These are phyloP conservation scores for Sporisorium graminicola DNA, from an alignment of 1,284 basidiomycete species.

Conservation along the genomic window DNA sequence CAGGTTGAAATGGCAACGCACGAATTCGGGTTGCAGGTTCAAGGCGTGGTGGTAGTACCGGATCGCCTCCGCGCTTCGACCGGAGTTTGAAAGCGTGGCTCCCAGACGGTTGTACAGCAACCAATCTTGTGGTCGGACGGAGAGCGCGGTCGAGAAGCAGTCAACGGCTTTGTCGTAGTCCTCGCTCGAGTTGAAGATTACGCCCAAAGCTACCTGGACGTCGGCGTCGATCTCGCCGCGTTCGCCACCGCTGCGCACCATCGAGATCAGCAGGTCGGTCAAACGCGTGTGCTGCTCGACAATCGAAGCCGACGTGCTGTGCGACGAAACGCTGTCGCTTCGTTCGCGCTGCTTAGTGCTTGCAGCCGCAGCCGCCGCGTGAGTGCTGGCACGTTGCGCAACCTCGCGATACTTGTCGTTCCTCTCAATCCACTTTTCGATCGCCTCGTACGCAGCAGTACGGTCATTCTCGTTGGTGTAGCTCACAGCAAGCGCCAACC, in stretches of 20 bases:
- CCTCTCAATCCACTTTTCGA: constrained; percentile 81
- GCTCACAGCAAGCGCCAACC: constrained; percentile 91
- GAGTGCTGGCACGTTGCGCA: constrained; percentile 28
- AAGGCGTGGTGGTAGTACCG: constrained; percentile 90
- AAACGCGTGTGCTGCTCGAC: constrained; percentile 64
- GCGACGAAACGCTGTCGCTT: constrained; percentile 36
- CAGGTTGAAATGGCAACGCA: constrained; percentile 74
- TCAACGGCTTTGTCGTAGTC: constrained; percentile 90
- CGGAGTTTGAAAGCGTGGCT: constrained; percentile 90
- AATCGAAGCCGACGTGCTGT: constrained; percentile 25
- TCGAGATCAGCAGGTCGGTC: constrained; percentile 69
- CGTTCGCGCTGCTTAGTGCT: constrained; percentile 13
- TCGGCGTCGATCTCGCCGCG: constrained; percentile 77
- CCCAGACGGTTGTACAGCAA: constrained; percentile 94
- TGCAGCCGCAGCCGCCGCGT: constrained; percentile 2
- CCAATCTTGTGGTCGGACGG: constrained; percentile 91
- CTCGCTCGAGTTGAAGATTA: constrained; percentile 90
- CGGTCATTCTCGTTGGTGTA: constrained; percentile 91
- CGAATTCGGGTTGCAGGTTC: constrained; percentile 90
- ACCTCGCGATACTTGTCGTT: constrained; percentile 73
- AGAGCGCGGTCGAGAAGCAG: constrained; percentile 90
- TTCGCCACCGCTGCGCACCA: constrained; percentile 63
- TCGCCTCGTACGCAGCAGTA: constrained; percentile 78
- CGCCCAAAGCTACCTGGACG: constrained; percentile 92
- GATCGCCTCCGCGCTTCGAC: constrained; percentile 84